These are phyloP conservation scores for Irpex rosettiformis DNA, from an alignment of 1,284 basidiomycete genomes.

Conservation along the genomic window DNA sequence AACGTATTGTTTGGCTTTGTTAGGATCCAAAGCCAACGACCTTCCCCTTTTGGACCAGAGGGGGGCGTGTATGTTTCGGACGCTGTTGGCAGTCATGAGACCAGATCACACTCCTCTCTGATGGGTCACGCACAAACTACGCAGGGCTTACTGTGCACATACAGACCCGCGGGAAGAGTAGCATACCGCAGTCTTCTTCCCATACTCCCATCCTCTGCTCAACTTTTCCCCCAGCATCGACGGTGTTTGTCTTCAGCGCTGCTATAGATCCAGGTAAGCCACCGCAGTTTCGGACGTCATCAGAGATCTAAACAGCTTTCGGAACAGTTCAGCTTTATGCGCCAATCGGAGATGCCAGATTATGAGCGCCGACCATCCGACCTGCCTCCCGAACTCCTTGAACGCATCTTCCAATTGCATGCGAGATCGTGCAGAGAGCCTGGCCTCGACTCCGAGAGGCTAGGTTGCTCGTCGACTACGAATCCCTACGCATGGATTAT, in stretches of 20 bases:
- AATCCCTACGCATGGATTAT: conserved; percentile 12
- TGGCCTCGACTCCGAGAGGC: not conserved
- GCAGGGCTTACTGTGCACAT: not conserved
- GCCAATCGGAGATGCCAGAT: not conserved
- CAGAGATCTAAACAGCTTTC: not conserved
- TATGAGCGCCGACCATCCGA: not conserved
- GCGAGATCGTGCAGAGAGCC: not conserved
- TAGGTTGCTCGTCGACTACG: not conserved
- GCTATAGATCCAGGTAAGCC: not conserved
- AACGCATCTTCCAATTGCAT: conserved; percentile 11
- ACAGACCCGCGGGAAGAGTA: not conserved
- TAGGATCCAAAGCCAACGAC: conserved; percentile 11
- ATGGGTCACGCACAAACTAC: not conserved
- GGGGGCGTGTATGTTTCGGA: not conserved
- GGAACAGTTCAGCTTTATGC: not conserved
- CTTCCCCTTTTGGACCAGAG: not conserved
- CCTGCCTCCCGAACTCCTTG: conserved; percentile 12
- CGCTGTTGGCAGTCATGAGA: conserved; percentile 4
- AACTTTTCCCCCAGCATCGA: not conserved
- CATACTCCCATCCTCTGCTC: not conserved
- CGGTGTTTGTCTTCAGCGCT: not conserved
- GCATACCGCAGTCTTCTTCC: not conserved
- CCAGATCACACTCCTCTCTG: conserved; percentile 7
- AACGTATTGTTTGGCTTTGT: conserved; percentile 12
- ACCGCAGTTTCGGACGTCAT: not conserved